Base-by-base conservation (phyloP, 345 rosid species). In the Populus ilicifolia region DNA sequence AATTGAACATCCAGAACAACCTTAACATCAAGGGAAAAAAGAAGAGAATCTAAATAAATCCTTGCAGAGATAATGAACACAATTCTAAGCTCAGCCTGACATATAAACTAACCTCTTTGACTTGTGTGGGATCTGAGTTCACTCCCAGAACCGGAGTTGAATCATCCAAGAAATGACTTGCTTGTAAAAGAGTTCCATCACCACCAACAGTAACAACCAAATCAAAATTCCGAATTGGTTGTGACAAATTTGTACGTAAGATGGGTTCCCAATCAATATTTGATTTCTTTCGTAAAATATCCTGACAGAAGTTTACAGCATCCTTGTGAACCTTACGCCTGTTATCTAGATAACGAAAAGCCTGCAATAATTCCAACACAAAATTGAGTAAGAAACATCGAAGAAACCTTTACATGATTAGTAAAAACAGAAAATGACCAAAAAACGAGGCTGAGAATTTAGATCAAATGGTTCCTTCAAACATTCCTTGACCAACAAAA, bases 101-200 rank as follows among this genome's bases (percentile, higher is more conserved):
- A 18, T 29, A 71, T 30, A 30, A 80, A 80, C 81, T 50, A 71
- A 93, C 98, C 93, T 96, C 99, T 44, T 90, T 85, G 73, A 86
- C 78, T 80, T 83, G 85, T 7, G 98, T 96, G 48, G 99, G 99
- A 69, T 95, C 98, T 71, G 99, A 96, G 81, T 93, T 96, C 63
- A 93, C 94, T 46, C 98, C 99, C 1, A 92, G 78, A 81, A 92
- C 87, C 5, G 96, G 98, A 79, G 87, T 79, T 23, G 93, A 86
- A 69, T 89, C 92, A 83, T 92, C 93, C 65, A 95, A 75, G 69
- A 89, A 91, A 87, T 95, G 99, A 75, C 97, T 88, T 44, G 99
- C 98, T 75, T 91, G 97, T 89, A 95, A 82, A 41, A 95, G 97
- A 14, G 99, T 93, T 46, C 99, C 99, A 70, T 95, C 98, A 41